Evolutionary conservation across 345 rosid species (phyloP).

Genomic region (Corymbia maculata): DNA sequence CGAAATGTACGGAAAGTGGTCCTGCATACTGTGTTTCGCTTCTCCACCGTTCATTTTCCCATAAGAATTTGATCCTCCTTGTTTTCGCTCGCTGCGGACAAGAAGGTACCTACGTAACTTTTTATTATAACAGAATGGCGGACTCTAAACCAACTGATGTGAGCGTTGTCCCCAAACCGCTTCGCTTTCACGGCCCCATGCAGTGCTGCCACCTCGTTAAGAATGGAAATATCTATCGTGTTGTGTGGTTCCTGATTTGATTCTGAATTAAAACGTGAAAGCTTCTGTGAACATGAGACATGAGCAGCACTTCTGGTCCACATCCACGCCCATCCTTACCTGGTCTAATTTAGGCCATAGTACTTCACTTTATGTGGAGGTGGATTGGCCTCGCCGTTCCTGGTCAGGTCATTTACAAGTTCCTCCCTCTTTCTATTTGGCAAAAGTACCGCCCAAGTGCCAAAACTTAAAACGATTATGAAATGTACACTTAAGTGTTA

Average conservation of each 20-base stretch:
- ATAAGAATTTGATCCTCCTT: background rate
- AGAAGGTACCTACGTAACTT: background rate
- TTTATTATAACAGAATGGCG: no score
- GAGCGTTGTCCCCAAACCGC: background rate
- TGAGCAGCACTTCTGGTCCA: background rate
- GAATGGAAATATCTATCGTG: background rate
- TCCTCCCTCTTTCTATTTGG: background rate
- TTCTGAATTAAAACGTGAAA: no score
- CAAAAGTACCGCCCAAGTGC: no score
- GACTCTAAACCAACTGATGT: background rate
- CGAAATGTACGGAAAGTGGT: no score
- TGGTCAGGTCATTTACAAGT: background rate
- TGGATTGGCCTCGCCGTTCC: background rate
- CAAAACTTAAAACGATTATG: no score
- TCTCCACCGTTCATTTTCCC: background rate
- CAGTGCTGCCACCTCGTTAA: background rate
- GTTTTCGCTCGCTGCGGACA: background rate
- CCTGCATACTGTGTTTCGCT: background rate
- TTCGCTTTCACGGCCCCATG: background rate
- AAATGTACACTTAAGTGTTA: no score
- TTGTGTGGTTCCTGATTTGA: background rate
- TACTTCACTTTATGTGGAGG: background rate
- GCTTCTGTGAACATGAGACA: no score
- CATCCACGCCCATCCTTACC: background rate
- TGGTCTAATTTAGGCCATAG: background rate